These are phyloP conservation scores for Cyamopsis tetragonoloba DNA, from an alignment of 306 rosid species.

Conservation along the genomic window DNA sequence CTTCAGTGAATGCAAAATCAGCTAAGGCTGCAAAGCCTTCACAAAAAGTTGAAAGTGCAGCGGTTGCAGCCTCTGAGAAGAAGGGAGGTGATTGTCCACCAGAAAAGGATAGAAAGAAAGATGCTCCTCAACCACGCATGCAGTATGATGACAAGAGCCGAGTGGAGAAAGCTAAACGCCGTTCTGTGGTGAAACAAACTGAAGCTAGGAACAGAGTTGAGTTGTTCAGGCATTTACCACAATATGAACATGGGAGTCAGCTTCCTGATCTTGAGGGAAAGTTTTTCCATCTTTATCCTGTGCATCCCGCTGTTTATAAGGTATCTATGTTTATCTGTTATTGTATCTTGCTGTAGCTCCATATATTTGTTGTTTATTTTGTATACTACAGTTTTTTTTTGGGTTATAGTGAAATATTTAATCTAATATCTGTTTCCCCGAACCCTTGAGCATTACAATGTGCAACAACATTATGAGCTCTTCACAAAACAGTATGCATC, in stretches of 20 bases:
- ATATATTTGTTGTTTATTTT: background rate
- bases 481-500: background rate
- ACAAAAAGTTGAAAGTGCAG: conserved; percentile 42
- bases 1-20: conserved; percentile 36
- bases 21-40: conserved; percentile 37
- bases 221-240: conserved; percentile 61
- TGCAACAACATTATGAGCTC: background rate
- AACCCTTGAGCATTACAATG: conserved; percentile 17
- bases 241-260: conserved; percentile 63
- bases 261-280: conserved; percentile 55
- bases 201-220: conserved; percentile 60
- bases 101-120: conserved; percentile 62
- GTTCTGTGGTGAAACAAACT: conserved; percentile 56
- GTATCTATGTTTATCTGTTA: conserved; percentile 17
- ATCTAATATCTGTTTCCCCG: background rate
- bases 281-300: conserved; percentile 50
- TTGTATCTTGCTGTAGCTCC: background rate
- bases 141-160: conserved; percentile 56
- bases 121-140: conserved; percentile 66
- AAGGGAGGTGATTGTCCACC: conserved; percentile 46
- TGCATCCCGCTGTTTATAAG: conserved; percentile 61
- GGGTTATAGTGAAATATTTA: background rate
- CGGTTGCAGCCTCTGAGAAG: conserved; percentile 47
- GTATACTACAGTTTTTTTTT: background rate
- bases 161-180: conserved; percentile 63